Evolutionary conservation across 2,329 filamentous ascomycete genomes (phyloP).

Genomic region (Stemphylium lycopersici): DNA sequence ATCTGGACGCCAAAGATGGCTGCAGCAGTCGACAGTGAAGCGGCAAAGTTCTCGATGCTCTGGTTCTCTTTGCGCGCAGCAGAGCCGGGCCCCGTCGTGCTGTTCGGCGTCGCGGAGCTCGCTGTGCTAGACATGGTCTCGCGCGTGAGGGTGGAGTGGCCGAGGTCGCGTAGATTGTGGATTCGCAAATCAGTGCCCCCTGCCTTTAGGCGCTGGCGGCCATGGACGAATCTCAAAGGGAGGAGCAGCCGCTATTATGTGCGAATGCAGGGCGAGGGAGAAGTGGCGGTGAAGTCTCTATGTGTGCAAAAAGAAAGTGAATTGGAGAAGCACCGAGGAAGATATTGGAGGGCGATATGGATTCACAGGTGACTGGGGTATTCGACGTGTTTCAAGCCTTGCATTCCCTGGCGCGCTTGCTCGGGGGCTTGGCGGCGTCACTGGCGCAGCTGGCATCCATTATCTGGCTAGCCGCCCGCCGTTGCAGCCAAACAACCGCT

Average conservation of each 20-base stretch:
- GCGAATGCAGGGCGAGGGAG: background rate
- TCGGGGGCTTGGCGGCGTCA: constrained; percentile 19
- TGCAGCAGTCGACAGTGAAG: constrained; percentile 44
- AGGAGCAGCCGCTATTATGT: constrained; percentile 1
- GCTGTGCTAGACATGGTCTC: constrained; percentile 15
- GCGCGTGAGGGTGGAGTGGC: background rate
- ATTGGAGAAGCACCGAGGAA: constrained; percentile 5
- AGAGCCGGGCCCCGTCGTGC: constrained; percentile 9
- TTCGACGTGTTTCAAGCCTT: constrained; percentile 21
- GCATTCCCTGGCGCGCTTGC: constrained; percentile 16
- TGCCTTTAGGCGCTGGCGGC: constrained; percentile 12
- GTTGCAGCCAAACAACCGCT: constrained; percentile 12
- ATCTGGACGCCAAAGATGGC: constrained; percentile 47
- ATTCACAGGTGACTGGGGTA: constrained; percentile 11
- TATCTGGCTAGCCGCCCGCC: constrained; percentile 13
- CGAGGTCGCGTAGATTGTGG: constrained; percentile 3
- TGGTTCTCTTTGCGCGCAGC: constrained; percentile 32
- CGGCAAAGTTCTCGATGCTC: constrained; percentile 47
- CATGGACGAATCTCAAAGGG: constrained; percentile 7
- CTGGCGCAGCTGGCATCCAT: constrained; percentile 5
- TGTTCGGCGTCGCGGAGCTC: constrained; percentile 2
- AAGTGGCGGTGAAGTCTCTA: background rate
- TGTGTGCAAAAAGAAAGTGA: constrained; percentile 1
- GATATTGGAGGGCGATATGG: constrained; percentile 9
- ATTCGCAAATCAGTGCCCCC: constrained; percentile 8